Evolutionary conservation across 306 rosid genomes (phyloP).

Genomic region (Pterocarpus santalinus): DNA sequence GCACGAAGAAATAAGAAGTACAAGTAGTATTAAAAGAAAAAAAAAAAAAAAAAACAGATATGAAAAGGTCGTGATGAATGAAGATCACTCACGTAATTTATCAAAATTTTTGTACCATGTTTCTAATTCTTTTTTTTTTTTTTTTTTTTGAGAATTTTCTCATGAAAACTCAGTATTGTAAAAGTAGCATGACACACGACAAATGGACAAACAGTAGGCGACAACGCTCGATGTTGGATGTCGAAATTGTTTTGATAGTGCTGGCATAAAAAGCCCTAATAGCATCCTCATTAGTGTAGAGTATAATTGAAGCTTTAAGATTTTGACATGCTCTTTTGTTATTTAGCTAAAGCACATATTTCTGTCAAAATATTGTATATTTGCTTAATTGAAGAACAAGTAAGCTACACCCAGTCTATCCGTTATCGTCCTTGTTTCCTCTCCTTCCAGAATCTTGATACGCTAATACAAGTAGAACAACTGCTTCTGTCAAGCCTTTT

Average conservation of each 20-base stretch:
- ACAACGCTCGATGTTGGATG: background rate
- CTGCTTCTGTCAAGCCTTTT: background rate
- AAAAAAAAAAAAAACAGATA: too few species aligned
- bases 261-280: background rate
- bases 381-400: constrained; percentile 21
- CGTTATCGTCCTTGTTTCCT: background rate
- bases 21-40: too few species aligned
- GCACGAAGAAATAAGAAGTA: too few species aligned
- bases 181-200: background rate
- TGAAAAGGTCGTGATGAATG: too few species aligned
- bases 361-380: background rate
- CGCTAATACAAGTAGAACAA: background rate
- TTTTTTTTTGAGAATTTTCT: too few species aligned
- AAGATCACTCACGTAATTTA: too few species aligned
- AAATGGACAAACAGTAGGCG: constrained; percentile 2
- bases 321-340: background rate
- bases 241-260: constrained; percentile 23
- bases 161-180: background rate
- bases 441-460: constrained; percentile 29
- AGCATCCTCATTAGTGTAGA: background rate
- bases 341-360: background rate
- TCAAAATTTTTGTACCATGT: too few species aligned
- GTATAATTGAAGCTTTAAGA: constrained; percentile 28
- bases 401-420: background rate
- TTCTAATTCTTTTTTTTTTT: too few species aligned